Percentiles rank a stretch among this genome's conserved stretches.
Evolutionary conservation across 2,329 filamentous ascomycete species (phyloP).

Genomic region (Trichoderma cornu-damae): DNA sequence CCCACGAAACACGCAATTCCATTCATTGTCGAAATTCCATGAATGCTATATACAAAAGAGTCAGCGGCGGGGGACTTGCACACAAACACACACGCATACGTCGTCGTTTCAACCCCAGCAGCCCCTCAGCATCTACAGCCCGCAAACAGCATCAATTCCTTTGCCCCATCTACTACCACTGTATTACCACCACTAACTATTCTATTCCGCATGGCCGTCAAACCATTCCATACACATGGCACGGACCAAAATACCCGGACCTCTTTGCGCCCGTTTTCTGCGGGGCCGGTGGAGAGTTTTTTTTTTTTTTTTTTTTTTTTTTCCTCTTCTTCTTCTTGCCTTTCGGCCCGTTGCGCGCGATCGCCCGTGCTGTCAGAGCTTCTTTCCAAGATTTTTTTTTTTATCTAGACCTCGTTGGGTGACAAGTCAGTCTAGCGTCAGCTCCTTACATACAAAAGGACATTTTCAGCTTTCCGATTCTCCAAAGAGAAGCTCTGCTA

Average conservation of each 20-base stretch:
- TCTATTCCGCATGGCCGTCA: background rate
- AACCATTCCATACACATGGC: background rate
- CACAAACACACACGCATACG: too few species aligned
- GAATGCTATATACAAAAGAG: too few species aligned
- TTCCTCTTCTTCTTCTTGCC: background rate
- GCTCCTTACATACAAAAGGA: background rate
- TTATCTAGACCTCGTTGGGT: background rate
- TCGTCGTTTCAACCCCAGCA: too few species aligned
- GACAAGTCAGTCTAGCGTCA: background rate
- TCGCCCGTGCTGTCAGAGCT: background rate
- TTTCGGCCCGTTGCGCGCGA: constrained; percentile 11
- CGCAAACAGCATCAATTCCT: too few species aligned
- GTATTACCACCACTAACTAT: too few species aligned
- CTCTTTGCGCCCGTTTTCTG: background rate
- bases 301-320: background rate
- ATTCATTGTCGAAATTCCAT: too few species aligned
- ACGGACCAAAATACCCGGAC: background rate
- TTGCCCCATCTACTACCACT: too few species aligned
- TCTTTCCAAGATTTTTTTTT: background rate
- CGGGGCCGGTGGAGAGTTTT: background rate
- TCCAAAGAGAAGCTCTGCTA: background rate
- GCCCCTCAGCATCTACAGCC: too few species aligned
- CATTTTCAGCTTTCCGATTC: background rate
- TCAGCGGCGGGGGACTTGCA: too few species aligned
- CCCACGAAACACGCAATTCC: background rate